Percentiles rank a stretch among this genome's conserved stretches.
These are phyloP conservation scores for Solanum chiquidenum DNA, from an alignment of 257 asterid genomes.

Conservation along the genomic window DNA sequence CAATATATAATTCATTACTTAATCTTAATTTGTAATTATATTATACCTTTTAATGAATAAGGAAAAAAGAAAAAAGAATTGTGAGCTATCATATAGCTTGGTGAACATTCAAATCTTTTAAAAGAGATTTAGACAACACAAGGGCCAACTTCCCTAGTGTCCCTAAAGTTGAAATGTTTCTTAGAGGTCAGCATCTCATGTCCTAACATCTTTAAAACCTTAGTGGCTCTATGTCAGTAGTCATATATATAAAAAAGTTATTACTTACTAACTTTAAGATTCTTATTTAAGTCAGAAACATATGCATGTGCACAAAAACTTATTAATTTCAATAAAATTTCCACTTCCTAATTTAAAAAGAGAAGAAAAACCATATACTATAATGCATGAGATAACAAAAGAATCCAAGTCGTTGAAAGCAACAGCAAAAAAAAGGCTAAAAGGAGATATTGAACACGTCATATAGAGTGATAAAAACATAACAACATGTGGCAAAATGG, in stretches of 20 bases:
- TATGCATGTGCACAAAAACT: background rate
- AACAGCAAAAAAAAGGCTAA: background rate
- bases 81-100: background rate
- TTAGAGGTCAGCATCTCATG: background rate
- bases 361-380: background rate
- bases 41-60: background rate
- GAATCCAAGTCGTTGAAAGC: conserved; percentile 7
- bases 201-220: background rate
- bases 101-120: background rate
- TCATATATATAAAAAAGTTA: background rate
- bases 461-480: conserved; percentile 2
- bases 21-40: too few species aligned
- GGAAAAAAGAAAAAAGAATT: background rate
- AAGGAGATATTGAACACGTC: conserved; percentile 1
- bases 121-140: background rate
- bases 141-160: background rate
- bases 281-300: background rate
- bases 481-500: conserved; percentile 14
- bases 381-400: background rate
- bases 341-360: background rate
- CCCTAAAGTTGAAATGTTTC: background rate
- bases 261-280: background rate
- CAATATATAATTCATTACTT: too few species aligned
- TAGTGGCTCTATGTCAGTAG: background rate
- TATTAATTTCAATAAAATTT: background rate